Percentiles rank a stretch among this genome's conserved stretches.
phyloP scores from a whole-genome alignment of 192 early-diverging fungal species.

The Neocallimastix lanati region DNA sequence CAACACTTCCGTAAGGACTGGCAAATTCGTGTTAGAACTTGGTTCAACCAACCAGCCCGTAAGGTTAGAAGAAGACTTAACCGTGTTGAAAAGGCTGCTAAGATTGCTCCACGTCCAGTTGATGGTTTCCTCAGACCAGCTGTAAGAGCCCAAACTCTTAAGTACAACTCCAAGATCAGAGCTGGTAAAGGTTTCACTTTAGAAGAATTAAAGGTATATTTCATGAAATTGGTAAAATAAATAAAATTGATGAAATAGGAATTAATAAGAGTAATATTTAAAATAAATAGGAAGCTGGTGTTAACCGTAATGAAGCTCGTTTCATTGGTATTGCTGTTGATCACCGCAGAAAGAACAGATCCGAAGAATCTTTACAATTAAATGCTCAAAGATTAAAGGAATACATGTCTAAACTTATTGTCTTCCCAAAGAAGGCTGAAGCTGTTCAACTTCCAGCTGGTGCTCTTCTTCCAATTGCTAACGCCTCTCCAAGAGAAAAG shows the following conservation, averaged over 20 bases:
- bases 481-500: conserved; percentile 9
- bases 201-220: conserved; percentile 84
- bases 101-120: conserved; percentile 87
- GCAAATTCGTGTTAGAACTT: conserved; percentile 88
- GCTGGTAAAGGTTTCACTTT: conserved; percentile 94
- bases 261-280: too few relatives aligned
- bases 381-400: conserved; percentile 88
- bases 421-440: conserved; percentile 85
- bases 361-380: conserved; percentile 75
- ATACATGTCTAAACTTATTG: conserved; percentile 86
- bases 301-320: conserved; percentile 80
- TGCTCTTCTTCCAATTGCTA: conserved; percentile 4
- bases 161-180: conserved; percentile 96
- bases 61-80: conserved; percentile 78
- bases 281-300: conserved; percentile 58
- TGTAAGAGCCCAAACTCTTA: conserved; percentile 85
- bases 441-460: conserved; percentile 12
- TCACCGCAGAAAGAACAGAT: conserved; percentile 89
- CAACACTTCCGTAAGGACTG: conserved; percentile 97
- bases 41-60: conserved; percentile 94
- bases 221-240: not conserved
- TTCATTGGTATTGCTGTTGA: conserved; percentile 93
- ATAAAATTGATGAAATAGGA: too few relatives aligned
- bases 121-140: conserved; percentile 92
- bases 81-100: conserved; percentile 85